These are phyloP conservation scores for Wickerhamiella bombiphila DNA, from an alignment of 805 yeast species.

Conservation along the genomic window DNA sequence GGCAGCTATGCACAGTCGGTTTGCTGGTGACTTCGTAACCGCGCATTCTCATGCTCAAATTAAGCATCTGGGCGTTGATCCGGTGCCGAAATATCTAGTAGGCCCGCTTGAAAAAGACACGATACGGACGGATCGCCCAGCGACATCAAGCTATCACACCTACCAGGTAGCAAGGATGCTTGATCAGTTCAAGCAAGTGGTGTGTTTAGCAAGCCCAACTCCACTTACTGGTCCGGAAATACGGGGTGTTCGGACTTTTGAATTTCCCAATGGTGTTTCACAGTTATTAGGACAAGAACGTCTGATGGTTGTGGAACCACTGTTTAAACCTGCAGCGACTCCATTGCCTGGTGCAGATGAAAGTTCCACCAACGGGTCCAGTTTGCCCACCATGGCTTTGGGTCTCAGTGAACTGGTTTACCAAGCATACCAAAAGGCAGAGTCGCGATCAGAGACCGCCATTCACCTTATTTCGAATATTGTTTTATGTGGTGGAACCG, in stretches of 20 bases:
- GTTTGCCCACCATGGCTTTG: slow-evolving; percentile 34
- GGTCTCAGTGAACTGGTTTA: slow-evolving; percentile 35
- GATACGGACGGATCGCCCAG: slow-evolving; percentile 5
- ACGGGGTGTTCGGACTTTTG: slow-evolving; percentile 40
- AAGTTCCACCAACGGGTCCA: no score
- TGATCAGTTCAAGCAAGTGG: slow-evolving; percentile 61
- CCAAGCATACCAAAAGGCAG: slow-evolving; percentile 32
- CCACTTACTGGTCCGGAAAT: slow-evolving; percentile 14
- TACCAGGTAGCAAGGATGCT: slow-evolving; percentile 43
- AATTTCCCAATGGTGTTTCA: slow-evolving; percentile 42
- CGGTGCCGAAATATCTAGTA: slow-evolving; percentile 25
- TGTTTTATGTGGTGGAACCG: slow-evolving; percentile 70
- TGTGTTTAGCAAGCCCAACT: slow-evolving; percentile 9
- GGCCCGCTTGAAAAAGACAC: slow-evolving; percentile 18
- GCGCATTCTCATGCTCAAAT: slow-evolving; percentile 42
- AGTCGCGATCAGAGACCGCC: slow-evolving; percentile 42
- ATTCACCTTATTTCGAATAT: slow-evolving; percentile 78
- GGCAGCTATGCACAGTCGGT: slow-evolving; percentile 50
- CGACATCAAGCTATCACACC: slow-evolving; percentile 31
- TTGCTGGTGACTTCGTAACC: slow-evolving; percentile 75
- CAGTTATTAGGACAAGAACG: slow-evolving; percentile 40
- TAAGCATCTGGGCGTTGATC: slow-evolving; percentile 24
- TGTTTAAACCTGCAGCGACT: slow-evolving; percentile 50
- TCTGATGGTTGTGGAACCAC: slow-evolving; percentile 44
- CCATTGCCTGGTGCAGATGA: slow-evolving; percentile 28